Evolutionary conservation across 108 stramenopile species (phyloP), one percentile per base, ranked within the genome.

Genomic region (Skeletonema tropicum): DNA sequence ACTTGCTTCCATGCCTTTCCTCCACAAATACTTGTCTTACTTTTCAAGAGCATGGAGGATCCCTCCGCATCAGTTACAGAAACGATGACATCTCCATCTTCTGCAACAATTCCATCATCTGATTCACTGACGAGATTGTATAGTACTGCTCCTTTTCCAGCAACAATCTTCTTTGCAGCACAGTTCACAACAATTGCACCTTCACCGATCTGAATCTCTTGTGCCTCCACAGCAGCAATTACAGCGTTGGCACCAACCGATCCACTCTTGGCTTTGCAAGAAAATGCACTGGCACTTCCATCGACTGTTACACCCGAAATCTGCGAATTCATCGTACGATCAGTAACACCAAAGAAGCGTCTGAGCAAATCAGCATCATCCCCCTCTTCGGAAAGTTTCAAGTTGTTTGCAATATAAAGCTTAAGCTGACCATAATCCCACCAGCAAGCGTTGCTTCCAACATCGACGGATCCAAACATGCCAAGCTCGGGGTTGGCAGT

Each of bases 391-490:
- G 75, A 73, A 29, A 99, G 64, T 42, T 96, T 84, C 13, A 87
- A 62, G 52, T 94, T 88, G 85, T 99, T 99, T 57, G 84, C 86
- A 61, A 88, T 89, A 71, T 98, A 99, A 23, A 99, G 88, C 77
- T 96, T 92, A 52, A 99, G 86, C 74, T 92, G 96, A 15, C 98
- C 98, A 75, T 99, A 99, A 83, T 99, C 98, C 98, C 97, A 98
- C 98, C 98, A 98, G 70, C 93, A 96, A 11, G 97, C 97, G 64
- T 92, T 88, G 58, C 82, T 91, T 36, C 98, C 98, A 36, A 99
- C 97, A 82, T 99, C 93, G 32, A 99, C 97, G 5, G 98, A 95
- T 10, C 98, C 98, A 87, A 99, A 97, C 48, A 99, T 77, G 52
- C 96, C 97, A 74, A 95, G 70, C 26, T 79, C 82, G 5, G 80